Conservation (phyloP, 164 flowering plant species). For the Nymphaea colorata region DNA sequence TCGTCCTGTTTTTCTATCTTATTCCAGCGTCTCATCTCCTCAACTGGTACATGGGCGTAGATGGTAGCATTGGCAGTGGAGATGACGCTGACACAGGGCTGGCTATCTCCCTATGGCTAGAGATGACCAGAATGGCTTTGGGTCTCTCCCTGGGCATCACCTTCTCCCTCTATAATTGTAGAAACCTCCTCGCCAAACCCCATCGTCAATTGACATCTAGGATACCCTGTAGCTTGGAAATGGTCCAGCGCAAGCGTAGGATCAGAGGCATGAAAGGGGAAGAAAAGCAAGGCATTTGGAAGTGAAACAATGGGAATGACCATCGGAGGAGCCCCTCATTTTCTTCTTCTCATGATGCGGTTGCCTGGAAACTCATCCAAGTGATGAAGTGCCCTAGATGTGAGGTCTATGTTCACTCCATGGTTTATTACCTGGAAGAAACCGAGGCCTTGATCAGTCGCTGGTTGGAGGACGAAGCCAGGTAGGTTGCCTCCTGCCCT, state of each 20-base stretch:
- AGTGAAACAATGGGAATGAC: constrained; percentile 40
- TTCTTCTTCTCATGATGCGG: constrained; percentile 30
- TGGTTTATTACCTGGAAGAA: constrained; percentile 74
- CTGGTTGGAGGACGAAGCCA: too few relatives aligned
- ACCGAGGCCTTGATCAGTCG: too few relatives aligned
- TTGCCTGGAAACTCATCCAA: constrained; percentile 37
- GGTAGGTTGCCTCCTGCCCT: too few relatives aligned
- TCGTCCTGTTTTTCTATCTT: too few relatives aligned
- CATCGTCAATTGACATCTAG: constrained; percentile 19
- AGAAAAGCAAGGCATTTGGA: constrained; percentile 62
- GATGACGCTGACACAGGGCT: constrained; percentile 49
- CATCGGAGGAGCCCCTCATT: constrained; percentile 24
- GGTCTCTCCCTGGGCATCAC: constrained; percentile 27
- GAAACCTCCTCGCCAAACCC: constrained; percentile 32
- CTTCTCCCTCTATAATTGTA: constrained; percentile 33
- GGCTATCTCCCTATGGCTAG: constrained; percentile 75
- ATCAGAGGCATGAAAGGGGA: constrained; percentile 18
- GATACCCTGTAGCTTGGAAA: constrained; percentile 31
- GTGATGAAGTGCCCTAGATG: constrained; percentile 27
- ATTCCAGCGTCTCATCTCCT: too few relatives aligned
- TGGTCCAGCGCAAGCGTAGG: constrained; percentile 24
- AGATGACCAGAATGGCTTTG: constrained; percentile 46
- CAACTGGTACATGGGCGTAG: constrained; percentile 76
- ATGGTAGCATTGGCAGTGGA: constrained; percentile 29
- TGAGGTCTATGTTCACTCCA: constrained; percentile 41